A percentile compares a stretch with the other conserved stretches of the same genome.
Conservation (phyloP, 1,284 basidiomycete species). For the Rhodotorula sp. region DNA sequence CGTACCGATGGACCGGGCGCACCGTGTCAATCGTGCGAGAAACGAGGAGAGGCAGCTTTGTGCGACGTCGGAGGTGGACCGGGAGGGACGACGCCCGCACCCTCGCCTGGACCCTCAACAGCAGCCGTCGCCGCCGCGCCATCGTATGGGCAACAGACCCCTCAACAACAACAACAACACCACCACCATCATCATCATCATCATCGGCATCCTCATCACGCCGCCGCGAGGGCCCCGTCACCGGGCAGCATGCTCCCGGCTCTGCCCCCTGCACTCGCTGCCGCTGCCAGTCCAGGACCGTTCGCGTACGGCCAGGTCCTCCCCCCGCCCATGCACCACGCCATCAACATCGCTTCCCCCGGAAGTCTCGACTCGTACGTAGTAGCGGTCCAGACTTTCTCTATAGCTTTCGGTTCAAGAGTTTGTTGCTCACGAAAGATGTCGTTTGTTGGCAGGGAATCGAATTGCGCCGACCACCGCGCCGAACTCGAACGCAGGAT, state of each 20-base stretch:
- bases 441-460: neutral
- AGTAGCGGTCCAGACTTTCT: neutral
- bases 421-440: neutral
- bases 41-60: constrained; percentile 16
- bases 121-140: neutral
- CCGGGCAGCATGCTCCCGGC: constrained; percentile 2
- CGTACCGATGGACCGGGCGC: constrained; percentile 10
- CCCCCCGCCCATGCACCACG: neutral
- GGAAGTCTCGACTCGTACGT: neutral
- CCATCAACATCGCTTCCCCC: neutral
- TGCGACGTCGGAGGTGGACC: constrained; percentile 16
- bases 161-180: neutral
- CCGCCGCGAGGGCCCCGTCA: neutral
- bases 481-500: constrained; percentile 24
- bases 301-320: neutral
- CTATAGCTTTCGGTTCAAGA: neutral
- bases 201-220: neutral
- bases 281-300: neutral
- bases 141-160: neutral
- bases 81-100: neutral
- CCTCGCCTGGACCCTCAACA: neutral
- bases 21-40: constrained; percentile 25
- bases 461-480: constrained; percentile 13
- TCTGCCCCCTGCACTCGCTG: neutral
- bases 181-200: neutral